These are phyloP conservation scores for Colletotrichum endophyticum DNA, from an alignment of 2,329 filamentous ascomycete species.

Conservation along the genomic window DNA sequence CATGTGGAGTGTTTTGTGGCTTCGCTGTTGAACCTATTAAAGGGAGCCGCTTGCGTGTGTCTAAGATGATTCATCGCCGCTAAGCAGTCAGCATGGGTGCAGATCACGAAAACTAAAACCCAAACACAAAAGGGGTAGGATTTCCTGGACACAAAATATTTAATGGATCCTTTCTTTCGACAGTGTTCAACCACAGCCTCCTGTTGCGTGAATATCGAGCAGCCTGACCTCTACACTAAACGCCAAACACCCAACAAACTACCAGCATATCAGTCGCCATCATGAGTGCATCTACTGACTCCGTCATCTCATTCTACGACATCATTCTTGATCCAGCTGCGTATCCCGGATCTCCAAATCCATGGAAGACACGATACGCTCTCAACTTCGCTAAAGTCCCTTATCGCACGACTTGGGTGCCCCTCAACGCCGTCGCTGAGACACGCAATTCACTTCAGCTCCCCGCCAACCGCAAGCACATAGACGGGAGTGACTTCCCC, in stretches of 20 bases:
- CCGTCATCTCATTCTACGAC: neutral
- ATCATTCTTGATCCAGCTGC: neutral
- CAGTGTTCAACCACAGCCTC: no score
- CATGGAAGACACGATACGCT: neutral
- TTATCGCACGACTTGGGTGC: neutral
- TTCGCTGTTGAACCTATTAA: neutral
- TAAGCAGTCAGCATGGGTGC: neutral
- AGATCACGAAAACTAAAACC: neutral
- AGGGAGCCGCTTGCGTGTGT: neutral
- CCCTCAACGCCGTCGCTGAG: neutral
- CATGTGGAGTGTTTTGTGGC: neutral
- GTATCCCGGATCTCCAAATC: neutral
- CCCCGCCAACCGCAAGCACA: neutral
- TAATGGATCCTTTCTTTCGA: no score
- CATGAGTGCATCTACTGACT: neutral
- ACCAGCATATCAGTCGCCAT: neutral
- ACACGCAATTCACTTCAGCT: neutral
- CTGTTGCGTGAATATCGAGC: no score
- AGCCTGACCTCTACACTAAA: accelerated
- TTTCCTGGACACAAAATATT: neutral
- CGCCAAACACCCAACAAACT: neutral
- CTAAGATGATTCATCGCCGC: neutral
- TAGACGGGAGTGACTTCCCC: neutral
- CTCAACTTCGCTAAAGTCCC: neutral
- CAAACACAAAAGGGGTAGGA: neutral